These are phyloP conservation scores for Leucosporidium creatinivorum DNA, from an alignment of 768 basidiomycete species.

Conservation along the genomic window DNA sequence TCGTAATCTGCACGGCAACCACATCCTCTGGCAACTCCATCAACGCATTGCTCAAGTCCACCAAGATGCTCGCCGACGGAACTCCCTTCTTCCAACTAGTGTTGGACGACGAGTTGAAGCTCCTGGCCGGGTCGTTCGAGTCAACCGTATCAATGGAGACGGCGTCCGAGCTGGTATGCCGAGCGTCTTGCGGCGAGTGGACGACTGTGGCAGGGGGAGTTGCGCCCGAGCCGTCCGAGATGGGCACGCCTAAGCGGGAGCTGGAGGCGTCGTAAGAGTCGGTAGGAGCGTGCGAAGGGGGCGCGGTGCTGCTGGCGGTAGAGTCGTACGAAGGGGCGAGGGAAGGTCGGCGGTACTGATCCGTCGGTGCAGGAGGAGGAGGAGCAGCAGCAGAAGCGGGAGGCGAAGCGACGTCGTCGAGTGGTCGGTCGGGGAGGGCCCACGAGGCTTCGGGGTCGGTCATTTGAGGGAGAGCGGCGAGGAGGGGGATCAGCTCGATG, in stretches of 20 bases:
- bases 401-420: not conserved
- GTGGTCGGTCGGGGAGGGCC: constrained; percentile 32
- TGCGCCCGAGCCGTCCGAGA: not conserved
- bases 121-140: constrained; percentile 4
- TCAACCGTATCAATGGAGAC: constrained; percentile 8
- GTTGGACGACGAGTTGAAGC: not conserved
- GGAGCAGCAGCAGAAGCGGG: not conserved
- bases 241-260: constrained; percentile 4
- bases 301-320: not conserved
- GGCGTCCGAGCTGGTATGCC: not conserved
- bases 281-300: not conserved
- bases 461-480: constrained; percentile 2
- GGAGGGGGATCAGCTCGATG: constrained; percentile 32
- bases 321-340: constrained; percentile 24
- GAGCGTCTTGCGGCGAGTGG: not conserved
- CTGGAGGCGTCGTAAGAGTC: not conserved
- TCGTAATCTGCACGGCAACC: constrained; percentile 35
- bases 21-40: constrained; percentile 25
- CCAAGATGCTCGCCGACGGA: not conserved
- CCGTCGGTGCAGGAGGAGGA: not conserved
- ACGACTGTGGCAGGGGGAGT: not conserved
- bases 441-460: constrained; percentile 29
- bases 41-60: constrained; percentile 29
- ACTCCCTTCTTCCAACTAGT: not conserved
- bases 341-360: constrained; percentile 5